Conservation (phyloP, 2,329 filamentous ascomycete species). For the Neofusicoccum sp. region DNA sequence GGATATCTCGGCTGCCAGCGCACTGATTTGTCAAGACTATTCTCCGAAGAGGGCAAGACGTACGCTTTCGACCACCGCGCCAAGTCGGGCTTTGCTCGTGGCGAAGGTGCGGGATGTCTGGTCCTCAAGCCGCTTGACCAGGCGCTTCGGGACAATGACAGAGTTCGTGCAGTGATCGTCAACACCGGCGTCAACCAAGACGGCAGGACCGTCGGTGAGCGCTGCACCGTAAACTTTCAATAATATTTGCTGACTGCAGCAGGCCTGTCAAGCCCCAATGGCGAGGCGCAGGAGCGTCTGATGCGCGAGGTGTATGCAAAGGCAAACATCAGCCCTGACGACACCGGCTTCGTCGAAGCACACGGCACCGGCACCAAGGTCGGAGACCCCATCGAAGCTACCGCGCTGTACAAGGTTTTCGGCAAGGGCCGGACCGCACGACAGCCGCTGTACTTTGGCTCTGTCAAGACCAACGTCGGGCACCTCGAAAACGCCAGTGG, state of each 20-base stretch:
- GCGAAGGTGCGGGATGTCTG: conserved; percentile 64
- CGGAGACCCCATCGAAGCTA: conserved; percentile 42
- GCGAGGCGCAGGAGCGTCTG: conserved; percentile 48
- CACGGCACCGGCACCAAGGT: conserved; percentile 63
- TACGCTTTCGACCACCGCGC: conserved; percentile 55
- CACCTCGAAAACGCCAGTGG: conserved; percentile 37
- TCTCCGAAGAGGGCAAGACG: conserved; percentile 37
- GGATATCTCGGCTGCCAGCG: not conserved
- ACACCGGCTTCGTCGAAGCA: conserved; percentile 28
- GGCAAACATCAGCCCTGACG: conserved; percentile 34
- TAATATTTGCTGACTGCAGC: not conserved
- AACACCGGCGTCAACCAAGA: conserved; percentile 51
- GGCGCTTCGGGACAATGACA: conserved; percentile 61
- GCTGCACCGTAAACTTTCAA: too few species aligned
- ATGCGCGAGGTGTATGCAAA: conserved; percentile 40
- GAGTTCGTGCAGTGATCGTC: conserved; percentile 49
- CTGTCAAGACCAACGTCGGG: conserved; percentile 34
- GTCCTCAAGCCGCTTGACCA: conserved; percentile 61
- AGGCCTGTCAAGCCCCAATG: conserved; percentile 61
- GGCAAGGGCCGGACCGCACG: conserved; percentile 29
- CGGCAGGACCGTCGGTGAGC: conserved; percentile 37
- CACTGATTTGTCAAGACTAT: conserved; percentile 21
- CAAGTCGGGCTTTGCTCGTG: conserved; percentile 63
- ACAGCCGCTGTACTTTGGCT: conserved; percentile 25
- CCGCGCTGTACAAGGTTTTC: conserved; percentile 22